phyloP scores from a whole-genome alignment of 2,329 filamentous ascomycete genomes.

The Colletotrichum sp. region DNA sequence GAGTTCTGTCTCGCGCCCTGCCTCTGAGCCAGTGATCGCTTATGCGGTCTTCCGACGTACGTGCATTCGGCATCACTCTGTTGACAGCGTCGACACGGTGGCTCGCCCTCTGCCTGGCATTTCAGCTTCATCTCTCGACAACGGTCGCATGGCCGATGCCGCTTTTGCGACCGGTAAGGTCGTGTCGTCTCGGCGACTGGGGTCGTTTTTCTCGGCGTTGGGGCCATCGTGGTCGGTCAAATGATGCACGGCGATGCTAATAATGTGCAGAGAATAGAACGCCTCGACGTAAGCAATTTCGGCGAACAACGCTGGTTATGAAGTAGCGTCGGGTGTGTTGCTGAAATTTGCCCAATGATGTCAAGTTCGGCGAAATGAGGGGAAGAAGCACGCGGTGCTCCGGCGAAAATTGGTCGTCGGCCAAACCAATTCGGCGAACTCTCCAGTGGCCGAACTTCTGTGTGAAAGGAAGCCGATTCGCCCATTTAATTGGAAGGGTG shows the following conservation, averaged over 20 bases:
- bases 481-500: not conserved
- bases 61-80: constrained; percentile 12
- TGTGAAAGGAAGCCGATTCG: not conserved
- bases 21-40: not conserved
- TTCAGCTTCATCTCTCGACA: constrained; percentile 11
- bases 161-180: constrained; percentile 18
- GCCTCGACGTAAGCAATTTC: not conserved
- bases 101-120: constrained; percentile 2
- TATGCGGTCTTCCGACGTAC: constrained; percentile 2
- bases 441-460: not conserved
- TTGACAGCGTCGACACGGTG: constrained; percentile 1
- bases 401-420: not conserved
- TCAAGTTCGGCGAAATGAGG: not conserved
- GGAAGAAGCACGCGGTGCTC: not conserved
- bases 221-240: not conserved
- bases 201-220: not conserved
- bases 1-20: not conserved
- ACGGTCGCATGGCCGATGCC: not conserved
- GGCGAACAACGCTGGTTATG: not conserved
- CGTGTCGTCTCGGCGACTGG: not conserved
- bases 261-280: not conserved
- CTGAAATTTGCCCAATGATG: not conserved
- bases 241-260: not conserved
- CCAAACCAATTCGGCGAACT: not conserved
- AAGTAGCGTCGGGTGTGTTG: not conserved